Conservation (phyloP, 192 early-diverging fungal species). For the Globomyces pollinis-pini region DNA sequence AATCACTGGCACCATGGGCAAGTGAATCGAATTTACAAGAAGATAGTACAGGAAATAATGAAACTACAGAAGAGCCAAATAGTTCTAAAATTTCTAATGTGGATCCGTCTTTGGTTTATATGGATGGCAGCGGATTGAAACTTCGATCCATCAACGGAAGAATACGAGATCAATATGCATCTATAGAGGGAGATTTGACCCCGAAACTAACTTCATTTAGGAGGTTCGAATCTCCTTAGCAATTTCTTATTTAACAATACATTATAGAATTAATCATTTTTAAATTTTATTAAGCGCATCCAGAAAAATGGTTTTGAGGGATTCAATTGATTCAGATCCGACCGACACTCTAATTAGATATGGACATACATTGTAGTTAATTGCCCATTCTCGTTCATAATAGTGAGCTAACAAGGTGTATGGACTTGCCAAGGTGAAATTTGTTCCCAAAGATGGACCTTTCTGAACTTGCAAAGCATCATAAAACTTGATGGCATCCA, state of each 20-base stretch:
- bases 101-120: no score
- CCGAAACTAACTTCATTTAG: no score
- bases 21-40: no score
- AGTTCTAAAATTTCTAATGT: no score
- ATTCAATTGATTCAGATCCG: slow-evolving; percentile 71
- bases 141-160: neutral
- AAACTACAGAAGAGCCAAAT: no score
- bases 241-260: no score
- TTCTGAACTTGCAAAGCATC: slow-evolving; percentile 76
- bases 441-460: slow-evolving; percentile 93
- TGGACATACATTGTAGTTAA: slow-evolving; percentile 63
- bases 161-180: neutral
- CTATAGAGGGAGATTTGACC: no score
- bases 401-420: slow-evolving; percentile 97
- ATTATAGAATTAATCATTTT: no score
- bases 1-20: neutral
- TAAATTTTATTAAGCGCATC: slow-evolving; percentile 54
- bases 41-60: no score
- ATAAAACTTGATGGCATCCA: slow-evolving; percentile 62
- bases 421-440: slow-evolving; percentile 89
- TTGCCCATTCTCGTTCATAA: slow-evolving; percentile 89
- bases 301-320: slow-evolving; percentile 64
- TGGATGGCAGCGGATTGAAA: no score
- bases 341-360: slow-evolving; percentile 81
- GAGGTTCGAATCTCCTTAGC: no score